Base-by-base conservation (phyloP, 1,284 basidiomycete genomes). In the Fomes fomentarius region DNA sequence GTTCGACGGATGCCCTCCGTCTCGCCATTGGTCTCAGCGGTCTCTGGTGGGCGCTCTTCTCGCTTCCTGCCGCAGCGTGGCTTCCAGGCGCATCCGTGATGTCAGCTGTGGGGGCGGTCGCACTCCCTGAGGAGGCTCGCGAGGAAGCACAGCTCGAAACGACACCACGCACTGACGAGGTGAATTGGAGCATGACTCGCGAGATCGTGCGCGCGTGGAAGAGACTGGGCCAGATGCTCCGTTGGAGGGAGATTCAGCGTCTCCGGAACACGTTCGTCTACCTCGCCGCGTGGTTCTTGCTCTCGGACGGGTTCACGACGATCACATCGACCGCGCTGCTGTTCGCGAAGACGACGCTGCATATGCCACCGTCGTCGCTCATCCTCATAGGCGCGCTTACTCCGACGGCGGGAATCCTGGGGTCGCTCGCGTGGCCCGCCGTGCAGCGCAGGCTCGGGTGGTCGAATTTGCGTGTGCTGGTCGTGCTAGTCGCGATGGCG, bases 221-320 rank as follows among this genome's bases (percentile, higher is more conserved):
- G 52, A 72, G 83, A 26, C 74, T 93, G 0, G 81, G 80, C 0
- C 75, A 75, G 31, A 93, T 93, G 88, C 73, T 95, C 12, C 75
- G 74, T 1, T 85, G 82, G 73, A 69, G 69, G 4, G 85, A 95
- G 66, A 83, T 95, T 30, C 80, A 79, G 68, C 80, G 80, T 54
- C 75, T 96, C n/a, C 78, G 80, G 31, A 89, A 93, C 65, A 92
- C 94, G 0, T 97, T 95, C 75, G 79, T 81, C 54, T 96, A 93
- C 65, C 85, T 96, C 35, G 80, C 87, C 4, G 91, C 94, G 0
- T 96, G 94, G 93, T 94, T 96, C 67, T 79, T 96, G 12, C 81
- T 97, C 26, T 93, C 91, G 0, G 94, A 96, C 66, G 92, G 85
- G 1, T 93, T 92, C 69, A 88, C 91, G 1, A 93, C 91, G 0